Evolutionary conservation across 2,329 filamentous ascomycete genomes (phyloP).

Genomic region (Endocalyx cinctus): DNA sequence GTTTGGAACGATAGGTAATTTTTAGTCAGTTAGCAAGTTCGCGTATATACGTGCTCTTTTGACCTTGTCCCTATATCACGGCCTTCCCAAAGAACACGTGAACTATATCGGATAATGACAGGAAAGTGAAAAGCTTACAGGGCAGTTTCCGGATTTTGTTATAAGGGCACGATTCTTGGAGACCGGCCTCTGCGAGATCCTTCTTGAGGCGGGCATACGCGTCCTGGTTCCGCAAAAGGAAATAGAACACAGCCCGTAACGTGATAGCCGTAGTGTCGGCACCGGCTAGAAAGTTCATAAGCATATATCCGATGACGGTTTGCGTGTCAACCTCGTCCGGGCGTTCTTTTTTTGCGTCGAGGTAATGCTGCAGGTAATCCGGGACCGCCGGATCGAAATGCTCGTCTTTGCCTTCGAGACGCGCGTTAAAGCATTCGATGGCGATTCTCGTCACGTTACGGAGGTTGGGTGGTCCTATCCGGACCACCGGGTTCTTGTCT

Average conservation of each 20-base stretch:
- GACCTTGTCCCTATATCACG: too few relatives aligned
- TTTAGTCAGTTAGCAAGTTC: too few relatives aligned
- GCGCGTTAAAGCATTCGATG: slow-evolving; percentile 11
- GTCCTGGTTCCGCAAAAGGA: slow-evolving; percentile 28
- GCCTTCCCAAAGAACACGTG: too few relatives aligned
- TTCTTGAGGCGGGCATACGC: slow-evolving; percentile 23
- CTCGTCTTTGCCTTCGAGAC: slow-evolving; percentile 9
- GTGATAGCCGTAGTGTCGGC: slow-evolving; percentile 33
- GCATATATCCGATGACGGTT: slow-evolving; percentile 23
- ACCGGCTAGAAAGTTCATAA: slow-evolving; percentile 27
- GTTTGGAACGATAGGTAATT: too few relatives aligned
- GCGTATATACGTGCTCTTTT: too few relatives aligned
- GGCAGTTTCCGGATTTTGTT: too few relatives aligned
- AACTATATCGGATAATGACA: too few relatives aligned
- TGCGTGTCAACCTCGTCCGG: slow-evolving; percentile 25
- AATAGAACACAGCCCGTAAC: slow-evolving; percentile 31
- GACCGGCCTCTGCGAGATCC: slow-evolving; percentile 32
- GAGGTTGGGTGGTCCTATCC: slow-evolving; percentile 18
- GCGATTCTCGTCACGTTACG: slow-evolving; percentile 16
- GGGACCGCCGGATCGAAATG: slow-evolving; percentile 11
- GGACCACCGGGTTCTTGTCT: slow-evolving; percentile 25
- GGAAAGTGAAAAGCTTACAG: too few relatives aligned
- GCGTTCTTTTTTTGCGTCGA: slow-evolving; percentile 24
- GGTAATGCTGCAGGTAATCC: slow-evolving; percentile 29
- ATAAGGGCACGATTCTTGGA: too few relatives aligned